Evolutionary conservation across 179 eudicot species (phyloP).

Genomic region (Gypsophila paniculata): DNA sequence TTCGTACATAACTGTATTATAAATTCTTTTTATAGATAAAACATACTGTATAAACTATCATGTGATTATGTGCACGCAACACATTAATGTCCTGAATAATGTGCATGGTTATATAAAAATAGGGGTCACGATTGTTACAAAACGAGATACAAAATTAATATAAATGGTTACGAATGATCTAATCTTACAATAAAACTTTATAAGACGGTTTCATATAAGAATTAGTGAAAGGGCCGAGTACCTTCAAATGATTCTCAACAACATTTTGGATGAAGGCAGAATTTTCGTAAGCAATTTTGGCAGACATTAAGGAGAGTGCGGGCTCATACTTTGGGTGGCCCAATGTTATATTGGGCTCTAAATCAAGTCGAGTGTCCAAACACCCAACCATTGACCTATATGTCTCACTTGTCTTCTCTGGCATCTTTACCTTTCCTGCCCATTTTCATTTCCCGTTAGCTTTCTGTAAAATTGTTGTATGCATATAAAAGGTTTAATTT

Average conservation of each 20-base stretch:
- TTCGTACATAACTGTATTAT: too few species aligned
- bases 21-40: too few species aligned
- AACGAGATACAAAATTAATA: too few species aligned
- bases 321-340: constrained; percentile 20
- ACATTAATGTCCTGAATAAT: too few species aligned
- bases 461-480: too few species aligned
- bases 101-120: too few species aligned
- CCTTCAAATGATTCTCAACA: constrained; percentile 32
- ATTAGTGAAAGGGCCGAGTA: not conserved
- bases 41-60: too few species aligned
- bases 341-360: constrained; percentile 19
- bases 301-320: constrained; percentile 29
- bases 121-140: too few species aligned
- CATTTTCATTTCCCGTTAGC: not conserved
- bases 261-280: constrained; percentile 27
- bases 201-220: not conserved
- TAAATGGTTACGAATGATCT: too few species aligned
- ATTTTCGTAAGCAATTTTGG: constrained; percentile 36
- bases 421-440: constrained; percentile 34
- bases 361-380: constrained; percentile 30
- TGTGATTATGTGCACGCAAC: too few species aligned
- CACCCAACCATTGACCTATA: constrained; percentile 34
- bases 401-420: constrained; percentile 23
- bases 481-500: too few species aligned
- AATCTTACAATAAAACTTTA: too few species aligned